phyloP scores from a whole-genome alignment of 2,329 filamentous ascomycete species.

The Bipolaris oryzae region DNA sequence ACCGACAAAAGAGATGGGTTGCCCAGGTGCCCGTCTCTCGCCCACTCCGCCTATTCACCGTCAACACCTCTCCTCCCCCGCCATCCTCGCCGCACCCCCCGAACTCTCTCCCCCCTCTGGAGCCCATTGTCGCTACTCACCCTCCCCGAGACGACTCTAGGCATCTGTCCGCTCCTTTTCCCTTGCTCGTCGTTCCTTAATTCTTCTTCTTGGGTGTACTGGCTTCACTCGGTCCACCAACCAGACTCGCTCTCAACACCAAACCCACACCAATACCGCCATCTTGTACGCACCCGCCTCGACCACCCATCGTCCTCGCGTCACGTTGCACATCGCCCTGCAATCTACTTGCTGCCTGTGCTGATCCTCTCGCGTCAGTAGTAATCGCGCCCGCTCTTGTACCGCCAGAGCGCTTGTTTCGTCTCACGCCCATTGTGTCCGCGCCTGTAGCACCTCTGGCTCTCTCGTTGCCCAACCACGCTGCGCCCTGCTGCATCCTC shows the following conservation, averaged over 20 bases:
- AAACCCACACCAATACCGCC: conserved; percentile 11
- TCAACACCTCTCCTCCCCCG: conserved; percentile 25
- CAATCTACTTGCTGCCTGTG: conserved; percentile 36
- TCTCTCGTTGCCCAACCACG: conserved; percentile 14
- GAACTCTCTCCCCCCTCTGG: conserved; percentile 27
- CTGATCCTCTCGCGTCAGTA: conserved; percentile 38
- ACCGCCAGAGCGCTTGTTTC: conserved; percentile 49
- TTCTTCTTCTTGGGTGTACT: conserved; percentile 42
- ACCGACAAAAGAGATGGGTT: conserved; percentile 29
- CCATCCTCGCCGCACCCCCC: conserved; percentile 25
- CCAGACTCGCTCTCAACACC: conserved; percentile 19
- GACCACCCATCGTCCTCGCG: conserved; percentile 10
- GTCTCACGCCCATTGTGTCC: conserved; percentile 44
- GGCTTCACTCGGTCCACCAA: conserved; percentile 39
- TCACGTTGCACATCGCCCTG: conserved; percentile 13
- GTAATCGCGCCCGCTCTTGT: conserved; percentile 44
- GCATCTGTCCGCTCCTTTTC: conserved; percentile 48
- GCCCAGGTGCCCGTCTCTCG: conserved; percentile 26
- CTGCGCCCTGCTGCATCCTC: conserved; percentile 13
- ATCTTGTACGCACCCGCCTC: conserved; percentile 34
- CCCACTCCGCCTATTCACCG: conserved; percentile 31
- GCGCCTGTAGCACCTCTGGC: conserved; percentile 36
- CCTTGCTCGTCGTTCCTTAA: conserved; percentile 43
- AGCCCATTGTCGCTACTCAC: conserved; percentile 44
- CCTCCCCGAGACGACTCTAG: conserved; percentile 35